Base-by-base conservation (phyloP, 208 protist genomes). In the Trypanosoma melophagium region DNA sequence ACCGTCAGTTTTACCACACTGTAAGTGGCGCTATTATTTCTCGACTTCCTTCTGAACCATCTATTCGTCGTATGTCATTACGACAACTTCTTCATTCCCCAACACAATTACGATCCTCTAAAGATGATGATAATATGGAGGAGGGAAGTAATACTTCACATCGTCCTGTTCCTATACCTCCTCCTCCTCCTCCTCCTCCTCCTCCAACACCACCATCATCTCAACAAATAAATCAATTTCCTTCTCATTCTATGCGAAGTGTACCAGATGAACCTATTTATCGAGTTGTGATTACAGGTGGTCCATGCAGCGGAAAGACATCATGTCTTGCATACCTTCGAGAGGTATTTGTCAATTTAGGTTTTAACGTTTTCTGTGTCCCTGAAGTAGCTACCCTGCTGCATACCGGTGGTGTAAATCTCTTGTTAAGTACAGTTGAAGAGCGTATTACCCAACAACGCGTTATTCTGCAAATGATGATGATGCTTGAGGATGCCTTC, bases 241-340 rank as follows among this genome's bases (percentile, higher is more conserved):
- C 31, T 25, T 69, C 45, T 40, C 59, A 28, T 57, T 62, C 51
- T 14, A 22, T 42, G 25, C 28, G 13, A 47, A 53, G 58, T 49
- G 55, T 72, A 19, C 70, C 70, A 38, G 56, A 75, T 44, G 62
- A 65, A 47, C 72, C 67, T n/a, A 75, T 84, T 38, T 80, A 81
- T 55, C 71, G 77, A 21, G 60, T 87, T 24, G 75, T 84, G 21
- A 64, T 87, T 53, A 87, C 82, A 12, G 82, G 82, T 53, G 78
- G 82, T 25, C 82, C 82, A 9, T 87, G 82, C 68, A 80, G 73
- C 41, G 82, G 82, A 12, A 87, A 87, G 65, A 74, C 57, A 50
- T 77, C 81, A 44, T 66, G 40, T 16, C 68, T 83, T 58, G 19
- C 44, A 16, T 60, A 64, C 51, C 60, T 87, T 42, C 68, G 71